Percentiles rank a stretch among this genome's conserved stretches.
These are phyloP conservation scores for Glutinoglossum americanum DNA, from an alignment of 495 filamentous ascomycete species.

Conservation along the genomic window DNA sequence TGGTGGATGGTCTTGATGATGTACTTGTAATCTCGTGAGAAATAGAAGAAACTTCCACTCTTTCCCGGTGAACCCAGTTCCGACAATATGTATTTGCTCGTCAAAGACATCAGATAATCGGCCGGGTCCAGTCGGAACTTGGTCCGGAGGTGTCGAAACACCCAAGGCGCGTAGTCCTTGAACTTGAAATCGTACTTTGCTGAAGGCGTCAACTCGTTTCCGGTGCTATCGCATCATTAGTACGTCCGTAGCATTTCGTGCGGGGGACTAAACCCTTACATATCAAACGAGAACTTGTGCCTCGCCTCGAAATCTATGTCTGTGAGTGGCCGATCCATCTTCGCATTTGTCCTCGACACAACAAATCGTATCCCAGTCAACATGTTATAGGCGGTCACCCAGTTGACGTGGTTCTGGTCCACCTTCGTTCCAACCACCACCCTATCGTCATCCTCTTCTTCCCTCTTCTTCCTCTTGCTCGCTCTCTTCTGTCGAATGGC, in stretches of 20 bases:
- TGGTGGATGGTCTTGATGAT: constrained; percentile 99
- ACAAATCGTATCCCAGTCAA: constrained; percentile 94
- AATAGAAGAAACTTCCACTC: constrained; percentile 99
- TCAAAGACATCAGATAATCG: constrained; percentile 95
- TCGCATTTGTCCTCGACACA: constrained; percentile 90
- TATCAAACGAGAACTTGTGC: constrained; percentile 97
- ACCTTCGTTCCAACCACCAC: constrained; percentile 93
- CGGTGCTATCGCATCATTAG: constrained; percentile 35
- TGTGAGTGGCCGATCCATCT: constrained; percentile 72
- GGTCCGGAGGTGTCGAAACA: constrained; percentile 79
- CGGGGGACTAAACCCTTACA: constrained; percentile 31
- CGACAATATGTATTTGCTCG: constrained; percentile 95
- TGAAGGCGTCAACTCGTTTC: constrained; percentile 90
- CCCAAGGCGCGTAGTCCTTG: constrained; percentile 98
- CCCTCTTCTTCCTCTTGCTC: constrained; percentile 54
- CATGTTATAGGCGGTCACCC: constrained; percentile 98
- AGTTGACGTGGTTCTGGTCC: constrained; percentile 92
- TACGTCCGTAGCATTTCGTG: too few species aligned
- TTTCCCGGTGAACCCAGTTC: constrained; percentile 95
- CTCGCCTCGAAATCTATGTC: constrained; percentile 77
- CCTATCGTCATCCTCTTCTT: constrained; percentile 83
- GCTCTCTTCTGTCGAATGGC: constrained; percentile 76
- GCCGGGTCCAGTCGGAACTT: constrained; percentile 86
- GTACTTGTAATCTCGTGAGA: constrained; percentile 98
- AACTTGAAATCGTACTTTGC: constrained; percentile 99